Conservation (phyloP, 116 monocot genomes). For the Thalassia testudinum region DNA sequence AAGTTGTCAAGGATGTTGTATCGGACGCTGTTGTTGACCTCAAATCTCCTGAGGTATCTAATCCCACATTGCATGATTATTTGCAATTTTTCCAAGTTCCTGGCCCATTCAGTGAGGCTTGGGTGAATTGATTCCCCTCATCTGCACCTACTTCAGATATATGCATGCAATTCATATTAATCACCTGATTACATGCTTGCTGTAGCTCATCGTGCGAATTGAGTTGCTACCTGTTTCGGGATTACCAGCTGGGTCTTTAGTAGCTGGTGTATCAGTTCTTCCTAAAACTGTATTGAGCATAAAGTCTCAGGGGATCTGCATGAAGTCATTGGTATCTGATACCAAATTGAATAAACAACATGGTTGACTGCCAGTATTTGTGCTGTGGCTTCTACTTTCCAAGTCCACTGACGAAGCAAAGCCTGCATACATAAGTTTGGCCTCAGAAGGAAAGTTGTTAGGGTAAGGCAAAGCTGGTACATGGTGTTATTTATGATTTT, state of each 20-base stretch:
- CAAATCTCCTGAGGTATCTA: slow-evolving; percentile 68
- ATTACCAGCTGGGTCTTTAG: slow-evolving; percentile 34
- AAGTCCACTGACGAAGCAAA: no score
- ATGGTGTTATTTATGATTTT: no score
- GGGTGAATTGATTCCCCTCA: no score
- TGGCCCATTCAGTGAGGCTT: no score
- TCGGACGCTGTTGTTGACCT: slow-evolving; percentile 72
- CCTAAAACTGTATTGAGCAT: slow-evolving; percentile 35
- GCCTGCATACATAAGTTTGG: no score
- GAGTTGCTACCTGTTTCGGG: slow-evolving; percentile 72
- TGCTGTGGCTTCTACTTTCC: no score
- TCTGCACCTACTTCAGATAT: background rate
- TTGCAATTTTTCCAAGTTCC: background rate
- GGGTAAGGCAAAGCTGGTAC: no score
- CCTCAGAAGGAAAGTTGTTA: no score
- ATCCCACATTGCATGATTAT: background rate
- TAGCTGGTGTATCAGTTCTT: slow-evolving; percentile 79
- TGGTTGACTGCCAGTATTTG: no score
- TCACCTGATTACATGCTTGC: background rate
- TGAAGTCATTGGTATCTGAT: no score
- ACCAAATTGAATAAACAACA: no score
- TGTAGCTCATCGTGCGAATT: slow-evolving; percentile 61
- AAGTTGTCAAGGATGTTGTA: slow-evolving; percentile 51
- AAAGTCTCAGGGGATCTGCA: no score
- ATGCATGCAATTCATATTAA: background rate